Conservation (phyloP, 768 basidiomycete genomes). For the Hygrophorus pudorinus region DNA sequence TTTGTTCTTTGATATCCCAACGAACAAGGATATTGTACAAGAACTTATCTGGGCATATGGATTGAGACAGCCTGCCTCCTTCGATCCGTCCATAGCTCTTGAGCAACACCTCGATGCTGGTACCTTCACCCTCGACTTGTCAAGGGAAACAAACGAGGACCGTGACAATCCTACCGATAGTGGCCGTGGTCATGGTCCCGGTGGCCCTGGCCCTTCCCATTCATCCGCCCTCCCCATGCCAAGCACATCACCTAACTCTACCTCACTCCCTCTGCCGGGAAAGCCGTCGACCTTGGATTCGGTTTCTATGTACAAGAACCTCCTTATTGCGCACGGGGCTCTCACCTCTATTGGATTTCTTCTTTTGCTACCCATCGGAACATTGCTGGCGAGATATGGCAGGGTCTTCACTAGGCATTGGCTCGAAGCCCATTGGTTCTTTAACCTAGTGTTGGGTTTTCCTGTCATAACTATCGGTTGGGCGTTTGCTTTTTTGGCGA, state of each 20-base stretch:
- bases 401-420: conserved; percentile 41
- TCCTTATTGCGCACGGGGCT: conserved; percentile 44
- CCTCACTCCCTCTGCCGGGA: no score
- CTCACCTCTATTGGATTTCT: conserved; percentile 45
- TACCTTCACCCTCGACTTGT: conserved; percentile 22
- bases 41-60: conserved; percentile 4
- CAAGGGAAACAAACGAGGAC: conserved; percentile 13
- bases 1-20: conserved; percentile 32
- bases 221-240: no score
- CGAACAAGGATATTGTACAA: conserved; percentile 21
- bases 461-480: conserved; percentile 41
- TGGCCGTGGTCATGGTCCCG: background rate
- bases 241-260: no score
- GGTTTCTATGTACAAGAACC: conserved; percentile 25
- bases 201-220: no score
- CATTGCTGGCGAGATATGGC: conserved; percentile 43
- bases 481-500: conserved; percentile 37
- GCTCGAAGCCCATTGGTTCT: conserved; percentile 46
- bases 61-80: conserved; percentile 11
- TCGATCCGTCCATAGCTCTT: conserved; percentile 21
- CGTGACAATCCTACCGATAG: background rate
- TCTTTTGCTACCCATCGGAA: conserved; percentile 43
- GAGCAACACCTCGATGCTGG: conserved; percentile 27
- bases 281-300: conserved; percentile 5
- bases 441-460: conserved; percentile 38